Percentiles rank a stretch among this genome's conserved stretches.
These are phyloP conservation scores for Hypericum perforatum DNA, from an alignment of 345 rosid species.

Conservation along the genomic window DNA sequence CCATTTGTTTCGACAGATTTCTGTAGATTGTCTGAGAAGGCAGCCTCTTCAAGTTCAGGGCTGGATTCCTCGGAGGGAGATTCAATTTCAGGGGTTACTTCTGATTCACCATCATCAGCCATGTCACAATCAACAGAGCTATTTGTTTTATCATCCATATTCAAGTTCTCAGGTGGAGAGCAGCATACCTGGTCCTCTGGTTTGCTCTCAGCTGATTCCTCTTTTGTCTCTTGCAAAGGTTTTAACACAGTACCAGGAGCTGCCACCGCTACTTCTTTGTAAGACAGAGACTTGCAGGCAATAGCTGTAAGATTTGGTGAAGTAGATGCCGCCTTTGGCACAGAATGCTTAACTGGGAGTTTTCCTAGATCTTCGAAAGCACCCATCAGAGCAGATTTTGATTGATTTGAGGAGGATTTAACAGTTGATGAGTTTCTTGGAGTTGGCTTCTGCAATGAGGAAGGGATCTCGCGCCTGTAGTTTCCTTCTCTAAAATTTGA, in stretches of 20 bases:
- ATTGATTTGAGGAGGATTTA: conserved; percentile 21
- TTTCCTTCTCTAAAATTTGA: conserved; percentile 23
- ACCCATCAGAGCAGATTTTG: conserved; percentile 14
- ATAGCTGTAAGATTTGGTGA: conserved; percentile 26
- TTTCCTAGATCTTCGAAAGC: conserved; percentile 18
- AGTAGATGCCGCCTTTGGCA: conserved; percentile 26
- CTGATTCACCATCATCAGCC: conserved; percentile 18
- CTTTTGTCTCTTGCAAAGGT: conserved; percentile 31
- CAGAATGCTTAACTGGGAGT: conserved; percentile 18
- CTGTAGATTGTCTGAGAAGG: conserved; percentile 19
- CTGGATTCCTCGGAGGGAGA: conserved; percentile 21
- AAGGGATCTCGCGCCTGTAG: conserved; percentile 23
- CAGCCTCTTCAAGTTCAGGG: conserved; percentile 19
- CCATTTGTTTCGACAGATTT: conserved; percentile 35
- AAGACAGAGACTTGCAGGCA: conserved; percentile 47
- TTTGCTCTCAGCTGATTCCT: conserved; percentile 24
- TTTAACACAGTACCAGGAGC: conserved; percentile 56
- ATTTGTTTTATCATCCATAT: conserved; percentile 19
- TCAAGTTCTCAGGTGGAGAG: conserved; percentile 15
- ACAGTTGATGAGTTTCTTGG: conserved; percentile 19
- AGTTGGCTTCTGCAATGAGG: conserved; percentile 20
- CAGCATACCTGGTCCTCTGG: conserved; percentile 23
- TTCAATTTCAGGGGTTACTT: conserved; percentile 18
- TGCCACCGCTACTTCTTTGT: conserved; percentile 59
- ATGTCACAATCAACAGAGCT: conserved; percentile 10